These are phyloP conservation scores for Fusarium citri DNA, from an alignment of 2,329 filamentous ascomycete species.

Conservation along the genomic window DNA sequence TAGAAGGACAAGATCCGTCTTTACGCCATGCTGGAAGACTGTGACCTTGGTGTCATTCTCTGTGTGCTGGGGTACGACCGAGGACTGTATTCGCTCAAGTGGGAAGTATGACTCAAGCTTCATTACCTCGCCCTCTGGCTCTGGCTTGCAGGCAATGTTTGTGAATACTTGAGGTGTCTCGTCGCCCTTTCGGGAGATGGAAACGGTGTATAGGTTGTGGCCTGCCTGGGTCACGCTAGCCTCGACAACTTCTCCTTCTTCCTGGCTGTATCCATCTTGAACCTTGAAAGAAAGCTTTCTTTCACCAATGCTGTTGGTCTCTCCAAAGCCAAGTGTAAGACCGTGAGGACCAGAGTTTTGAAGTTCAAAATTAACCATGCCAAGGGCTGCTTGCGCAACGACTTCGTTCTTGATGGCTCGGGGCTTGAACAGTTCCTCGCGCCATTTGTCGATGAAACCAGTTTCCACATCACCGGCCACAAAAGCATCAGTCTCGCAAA, in stretches of 20 bases:
- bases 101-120: constrained; percentile 74
- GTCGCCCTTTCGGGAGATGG: constrained; percentile 57
- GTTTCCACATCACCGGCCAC: constrained; percentile 91
- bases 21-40: constrained; percentile 78
- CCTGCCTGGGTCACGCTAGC: constrained; percentile 63
- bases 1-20: constrained; percentile 68
- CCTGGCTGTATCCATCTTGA: constrained; percentile 71
- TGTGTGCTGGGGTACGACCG: constrained; percentile 71
- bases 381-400: constrained; percentile 87
- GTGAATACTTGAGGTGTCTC: constrained; percentile 56
- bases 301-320: constrained; percentile 54
- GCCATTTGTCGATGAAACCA: constrained; percentile 93
- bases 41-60: constrained; percentile 72
- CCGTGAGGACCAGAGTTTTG: constrained; percentile 58
- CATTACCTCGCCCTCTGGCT: constrained; percentile 44
- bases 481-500: constrained; percentile 86
- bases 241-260: constrained; percentile 71
- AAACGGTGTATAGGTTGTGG: constrained; percentile 59
- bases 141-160: constrained; percentile 58
- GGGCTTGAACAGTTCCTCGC: constrained; percentile 79
- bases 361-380: constrained; percentile 68
- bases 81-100: constrained; percentile 81
- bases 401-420: constrained; percentile 74
- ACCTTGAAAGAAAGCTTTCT: constrained; percentile 65
- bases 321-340: constrained; percentile 66